Conservation (phyloP, 305 asterid genomes). For the Solanum hybrid region DNA sequence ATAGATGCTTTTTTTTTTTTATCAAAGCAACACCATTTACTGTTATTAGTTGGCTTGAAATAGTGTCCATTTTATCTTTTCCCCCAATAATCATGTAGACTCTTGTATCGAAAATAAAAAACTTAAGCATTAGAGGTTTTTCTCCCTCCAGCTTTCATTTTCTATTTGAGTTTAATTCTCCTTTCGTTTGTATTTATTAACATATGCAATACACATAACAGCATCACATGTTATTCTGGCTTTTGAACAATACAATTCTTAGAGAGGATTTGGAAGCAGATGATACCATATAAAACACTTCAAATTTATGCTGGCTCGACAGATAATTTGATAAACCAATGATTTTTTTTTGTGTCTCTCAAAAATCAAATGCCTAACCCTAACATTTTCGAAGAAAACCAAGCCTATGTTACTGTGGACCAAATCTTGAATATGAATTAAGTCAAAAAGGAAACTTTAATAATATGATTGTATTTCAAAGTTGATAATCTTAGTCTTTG, state of each 20-base stretch:
- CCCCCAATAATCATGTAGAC: not conserved
- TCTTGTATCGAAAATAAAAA: not conserved
- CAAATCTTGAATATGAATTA: not conserved
- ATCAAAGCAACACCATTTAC: not conserved
- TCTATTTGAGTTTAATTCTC: not conserved
- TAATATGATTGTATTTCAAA: not conserved
- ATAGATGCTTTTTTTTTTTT: not conserved
- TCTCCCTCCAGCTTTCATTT: not conserved
- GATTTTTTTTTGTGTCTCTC: not conserved
- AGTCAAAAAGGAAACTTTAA: not conserved
- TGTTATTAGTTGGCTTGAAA: not conserved
- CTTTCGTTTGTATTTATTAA: not conserved
- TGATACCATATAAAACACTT: not conserved
- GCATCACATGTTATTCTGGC: not conserved
- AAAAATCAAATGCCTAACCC: not conserved
- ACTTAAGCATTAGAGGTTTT: not conserved
- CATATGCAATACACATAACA: not conserved
- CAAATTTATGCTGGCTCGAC: not conserved
- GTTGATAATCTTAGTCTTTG: not conserved
- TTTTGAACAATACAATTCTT: not conserved
- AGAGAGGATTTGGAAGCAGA: not conserved
- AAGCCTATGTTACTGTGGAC: not conserved
- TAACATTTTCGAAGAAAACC: not conserved
- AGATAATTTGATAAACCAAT: not conserved
- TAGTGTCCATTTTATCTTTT: not conserved